Percentiles rank a stretch among this genome's conserved stretches.
These are phyloP conservation scores for Volvariella volvacea DNA, from an alignment of 1,284 basidiomycete species.

Conservation along the genomic window DNA sequence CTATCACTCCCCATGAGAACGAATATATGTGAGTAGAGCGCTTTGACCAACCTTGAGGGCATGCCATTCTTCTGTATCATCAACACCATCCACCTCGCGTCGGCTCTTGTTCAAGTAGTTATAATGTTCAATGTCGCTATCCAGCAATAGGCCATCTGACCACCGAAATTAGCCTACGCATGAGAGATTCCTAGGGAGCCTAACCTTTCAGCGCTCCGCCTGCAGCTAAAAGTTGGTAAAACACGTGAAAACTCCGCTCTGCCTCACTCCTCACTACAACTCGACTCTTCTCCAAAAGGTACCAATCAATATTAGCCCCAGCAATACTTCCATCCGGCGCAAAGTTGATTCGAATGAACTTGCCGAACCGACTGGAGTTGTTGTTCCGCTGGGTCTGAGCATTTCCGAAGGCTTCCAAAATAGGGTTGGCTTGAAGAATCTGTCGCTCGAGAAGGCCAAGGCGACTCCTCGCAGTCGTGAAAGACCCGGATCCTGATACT, in stretches of 20 bases:
- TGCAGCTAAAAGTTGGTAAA: constrained; percentile 85
- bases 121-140: constrained; percentile 76
- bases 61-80: constrained; percentile 88
- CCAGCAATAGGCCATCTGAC: constrained; percentile 73
- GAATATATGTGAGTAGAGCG: too few species aligned
- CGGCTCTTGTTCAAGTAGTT: constrained; percentile 89
- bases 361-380: constrained; percentile 98
- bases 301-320: constrained; percentile 99
- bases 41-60: constrained; percentile 61
- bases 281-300: constrained; percentile 95
- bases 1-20: too few species aligned
- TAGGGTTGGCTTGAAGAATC: constrained; percentile 97
- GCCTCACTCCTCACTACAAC: constrained; percentile 86
- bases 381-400: constrained; percentile 99
- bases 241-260: constrained; percentile 95
- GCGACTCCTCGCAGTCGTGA: constrained; percentile 54
- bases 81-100: constrained; percentile 89
- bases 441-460: constrained; percentile 92
- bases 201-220: constrained; percentile 58
- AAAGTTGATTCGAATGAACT: constrained; percentile 97
- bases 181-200: constrained; percentile 10
- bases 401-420: constrained; percentile 97
- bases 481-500: constrained; percentile 35
- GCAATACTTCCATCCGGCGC: constrained; percentile 92
- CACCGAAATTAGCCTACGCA: too few species aligned